Base-by-base conservation (phyloP, 1,139 yeast genomes). In the Yamadazyma blattariae region DNA sequence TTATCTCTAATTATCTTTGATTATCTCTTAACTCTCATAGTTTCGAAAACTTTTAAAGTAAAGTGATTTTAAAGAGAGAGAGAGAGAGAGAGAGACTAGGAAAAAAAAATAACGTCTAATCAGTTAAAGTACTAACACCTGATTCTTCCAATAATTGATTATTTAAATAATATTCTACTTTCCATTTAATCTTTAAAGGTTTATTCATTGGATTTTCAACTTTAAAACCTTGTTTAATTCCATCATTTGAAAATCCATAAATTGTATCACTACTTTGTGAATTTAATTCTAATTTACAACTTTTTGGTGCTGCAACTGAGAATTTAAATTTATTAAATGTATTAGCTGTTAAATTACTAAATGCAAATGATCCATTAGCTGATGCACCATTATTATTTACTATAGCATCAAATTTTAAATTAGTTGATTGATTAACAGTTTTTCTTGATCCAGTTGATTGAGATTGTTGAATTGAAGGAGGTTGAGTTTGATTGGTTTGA, bases 301-400 rank as follows among this genome's bases (percentile, higher is more conserved):
- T 57, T 54, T 84, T 86, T 32, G 97, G 94, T 26, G 85, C 95
- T 0, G 97, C 97, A 36, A 88, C 63, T 54, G 84, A 71, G 52
- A 88, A 81, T 47, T 78, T 78, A 32, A 90, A 60, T 41, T 74
- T 71, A 16, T 51, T 45, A 23, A 67, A 48, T 9, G 64, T 49
- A 11, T 52, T 39, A 13, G 59, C 44, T 35, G 53, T 35, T 68
- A 61, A 37, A 78, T 68, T 48, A 70, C 71, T 39, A 67, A 67
- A 48, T 62, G 62, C 41, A 55, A 64, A 40, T 61, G 49, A 71
- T 10, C 78, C 77, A 37, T 60, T 54, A 9, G 62, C 54, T 3
- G 71, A 55, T 5, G 38, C 66, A 12, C 33, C 36, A n/a, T 16
- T 28, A 11, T 23, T 30, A 21, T n/a, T 30, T 18, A 41, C 21